Percentiles rank a stretch among this genome's conserved stretches.
These are phyloP conservation scores for Leavenworthia alabamica DNA, from an alignment of 345 rosid genomes.

Conservation along the genomic window DNA sequence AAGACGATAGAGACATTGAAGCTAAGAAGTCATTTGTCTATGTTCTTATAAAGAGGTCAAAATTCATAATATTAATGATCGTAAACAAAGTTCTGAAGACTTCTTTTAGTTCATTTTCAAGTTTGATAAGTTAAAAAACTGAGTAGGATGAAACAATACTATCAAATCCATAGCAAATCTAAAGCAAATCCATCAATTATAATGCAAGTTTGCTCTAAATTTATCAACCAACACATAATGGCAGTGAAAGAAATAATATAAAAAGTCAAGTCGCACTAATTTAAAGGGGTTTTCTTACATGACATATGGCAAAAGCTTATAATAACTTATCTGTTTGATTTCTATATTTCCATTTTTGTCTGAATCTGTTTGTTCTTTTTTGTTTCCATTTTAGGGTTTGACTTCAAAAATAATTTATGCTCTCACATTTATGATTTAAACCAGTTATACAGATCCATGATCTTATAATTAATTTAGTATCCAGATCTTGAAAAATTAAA, in stretches of 20 bases:
- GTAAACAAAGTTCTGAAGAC: background rate
- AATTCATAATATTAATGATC: background rate
- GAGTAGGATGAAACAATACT: conserved; percentile 1
- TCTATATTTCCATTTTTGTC: background rate
- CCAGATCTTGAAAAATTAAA: conserved; percentile 3
- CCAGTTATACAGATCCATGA: conserved; percentile 1
- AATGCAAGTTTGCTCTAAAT: background rate
- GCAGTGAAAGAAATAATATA: background rate
- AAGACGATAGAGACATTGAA: too few relatives aligned
- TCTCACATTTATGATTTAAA: conserved; percentile 18
- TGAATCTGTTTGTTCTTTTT: conserved; percentile 19
- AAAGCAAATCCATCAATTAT: conserved; percentile 19
- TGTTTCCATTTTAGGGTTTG: conserved; percentile 17
- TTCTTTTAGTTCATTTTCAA: conserved; percentile 2
- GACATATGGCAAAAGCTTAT: conserved; percentile 3
- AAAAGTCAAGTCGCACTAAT: background rate
- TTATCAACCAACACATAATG: conserved; percentile 18
- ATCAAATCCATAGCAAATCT: conserved; percentile 16
- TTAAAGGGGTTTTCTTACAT: background rate
- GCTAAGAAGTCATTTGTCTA: too few relatives aligned
- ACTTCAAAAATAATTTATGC: conserved; percentile 4
- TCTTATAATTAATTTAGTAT: background rate
- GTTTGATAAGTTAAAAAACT: background rate
- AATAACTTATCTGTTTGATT: conserved; percentile 7
- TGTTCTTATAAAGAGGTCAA: too few relatives aligned